A percentile compares a stretch with the other conserved stretches of the same genome.
These are phyloP conservation scores for Calocybe indica DNA, from an alignment of 768 basidiomycete genomes.

Conservation along the genomic window DNA sequence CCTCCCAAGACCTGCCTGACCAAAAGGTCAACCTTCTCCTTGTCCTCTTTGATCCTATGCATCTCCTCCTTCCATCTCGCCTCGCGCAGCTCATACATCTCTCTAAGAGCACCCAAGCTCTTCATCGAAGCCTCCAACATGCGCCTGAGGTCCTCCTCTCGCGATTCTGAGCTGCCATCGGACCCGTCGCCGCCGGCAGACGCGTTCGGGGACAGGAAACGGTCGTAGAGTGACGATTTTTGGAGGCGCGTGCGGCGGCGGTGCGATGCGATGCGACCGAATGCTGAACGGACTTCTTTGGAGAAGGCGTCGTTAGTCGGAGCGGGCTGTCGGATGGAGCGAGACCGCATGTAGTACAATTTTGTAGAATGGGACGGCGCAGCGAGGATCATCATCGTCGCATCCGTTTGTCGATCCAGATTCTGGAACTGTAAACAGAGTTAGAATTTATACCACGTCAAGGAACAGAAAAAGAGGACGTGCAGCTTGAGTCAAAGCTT, in stretches of 20 bases:
- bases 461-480: slow-evolving; percentile 14
- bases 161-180: slow-evolving; percentile 42
- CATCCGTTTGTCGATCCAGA: slow-evolving; percentile 75
- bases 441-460: background rate
- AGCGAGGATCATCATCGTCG: slow-evolving; percentile 69
- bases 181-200: slow-evolving; percentile 49
- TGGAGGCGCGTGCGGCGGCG: slow-evolving; percentile 41
- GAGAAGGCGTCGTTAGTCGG: slow-evolving; percentile 39
- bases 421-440: slow-evolving; percentile 55
- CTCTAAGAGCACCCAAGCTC: slow-evolving; percentile 55
- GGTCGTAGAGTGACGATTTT: slow-evolving; percentile 38
- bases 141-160: slow-evolving; percentile 61
- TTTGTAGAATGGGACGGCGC: slow-evolving; percentile 71
- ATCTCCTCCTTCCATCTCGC: slow-evolving; percentile 69
- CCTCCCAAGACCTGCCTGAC: slow-evolving; percentile 55
- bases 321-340: slow-evolving; percentile 51
- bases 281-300: slow-evolving; percentile 46
- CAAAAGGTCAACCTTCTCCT: slow-evolving; percentile 60
- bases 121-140: slow-evolving; percentile 65
- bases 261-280: slow-evolving; percentile 53
- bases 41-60: slow-evolving; percentile 55
- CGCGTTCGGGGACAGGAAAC: slow-evolving; percentile 40
- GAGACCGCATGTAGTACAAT: slow-evolving; percentile 57
- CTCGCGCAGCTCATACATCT: slow-evolving; percentile 66
- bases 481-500: slow-evolving; percentile 67